phyloP scores from a whole-genome alignment of 176 grass and related monocot genomes.

The Oryza punctata region DNA sequence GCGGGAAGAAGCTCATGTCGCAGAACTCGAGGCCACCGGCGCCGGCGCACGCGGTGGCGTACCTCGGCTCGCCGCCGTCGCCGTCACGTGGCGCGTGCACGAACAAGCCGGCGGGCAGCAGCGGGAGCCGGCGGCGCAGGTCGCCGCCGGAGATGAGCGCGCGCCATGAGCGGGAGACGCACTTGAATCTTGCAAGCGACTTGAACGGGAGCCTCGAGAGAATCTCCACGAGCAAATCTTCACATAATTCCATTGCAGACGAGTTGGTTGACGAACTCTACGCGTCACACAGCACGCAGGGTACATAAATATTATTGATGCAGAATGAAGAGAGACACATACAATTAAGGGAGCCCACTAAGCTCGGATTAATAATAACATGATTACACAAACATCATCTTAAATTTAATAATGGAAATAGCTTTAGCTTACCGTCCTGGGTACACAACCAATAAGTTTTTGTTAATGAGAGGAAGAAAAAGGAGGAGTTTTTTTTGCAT shows the following conservation, averaged over 20 bases:
- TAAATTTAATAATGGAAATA: too few relatives aligned
- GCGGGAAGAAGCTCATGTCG: slow-evolving; percentile 48
- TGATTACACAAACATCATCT: too few relatives aligned
- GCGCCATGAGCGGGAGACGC: slow-evolving; percentile 46
- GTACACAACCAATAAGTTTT: too few relatives aligned
- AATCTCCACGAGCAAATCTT: slow-evolving; percentile 38
- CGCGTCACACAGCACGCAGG: not conserved
- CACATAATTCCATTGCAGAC: not conserved
- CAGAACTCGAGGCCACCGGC: slow-evolving; percentile 7
- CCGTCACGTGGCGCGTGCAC: not conserved
- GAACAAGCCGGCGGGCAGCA: slow-evolving; percentile 25
- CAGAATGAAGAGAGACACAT: too few relatives aligned
- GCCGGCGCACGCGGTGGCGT: slow-evolving; percentile 5
- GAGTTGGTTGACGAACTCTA: not conserved
- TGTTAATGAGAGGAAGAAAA: too few relatives aligned
- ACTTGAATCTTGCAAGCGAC: slow-evolving; percentile 35
- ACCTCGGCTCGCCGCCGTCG: slow-evolving; percentile 13
- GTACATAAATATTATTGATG: not conserved
- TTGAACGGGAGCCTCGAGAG: slow-evolving; percentile 40
- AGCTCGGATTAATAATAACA: too few relatives aligned
- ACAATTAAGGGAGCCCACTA: too few relatives aligned
- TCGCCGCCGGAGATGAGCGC: slow-evolving; percentile 37
- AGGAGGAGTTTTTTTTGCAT: too few relatives aligned
- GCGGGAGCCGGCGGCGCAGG: slow-evolving; percentile 27
- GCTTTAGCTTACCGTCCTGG: too few relatives aligned